Evolutionary conservation across 371 early-diverging fungal genomes (phyloP).

Genomic region (Basidiobolus meristosporus): DNA sequence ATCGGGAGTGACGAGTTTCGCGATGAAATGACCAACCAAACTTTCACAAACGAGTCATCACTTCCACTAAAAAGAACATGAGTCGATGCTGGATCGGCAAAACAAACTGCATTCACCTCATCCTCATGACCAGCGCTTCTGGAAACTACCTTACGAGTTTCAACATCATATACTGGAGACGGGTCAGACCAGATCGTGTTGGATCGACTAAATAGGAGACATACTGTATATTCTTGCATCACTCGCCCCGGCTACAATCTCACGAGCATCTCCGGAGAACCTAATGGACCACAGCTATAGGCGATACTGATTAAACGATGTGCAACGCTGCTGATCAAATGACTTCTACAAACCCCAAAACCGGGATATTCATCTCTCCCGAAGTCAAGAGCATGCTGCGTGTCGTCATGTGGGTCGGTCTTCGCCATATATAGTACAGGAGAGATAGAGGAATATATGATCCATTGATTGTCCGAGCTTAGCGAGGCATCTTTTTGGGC

Average conservation of each 20-base stretch:
- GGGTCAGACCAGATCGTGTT: not conserved
- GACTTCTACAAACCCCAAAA: too few relatives aligned
- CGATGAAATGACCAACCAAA: conserved; percentile 26
- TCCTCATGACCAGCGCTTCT: conserved; percentile 16
- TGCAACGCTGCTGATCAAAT: too few relatives aligned
- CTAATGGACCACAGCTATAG: conserved; percentile 41
- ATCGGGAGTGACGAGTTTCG: too few relatives aligned
- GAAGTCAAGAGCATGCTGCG: too few relatives aligned
- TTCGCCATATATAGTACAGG: too few relatives aligned
- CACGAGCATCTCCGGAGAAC: conserved; percentile 28
- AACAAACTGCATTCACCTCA: conserved; percentile 37
- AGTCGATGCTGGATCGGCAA: conserved; percentile 26
- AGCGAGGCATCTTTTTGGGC: too few relatives aligned
- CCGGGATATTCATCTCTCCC: too few relatives aligned
- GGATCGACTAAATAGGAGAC: not conserved
- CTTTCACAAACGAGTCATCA: conserved; percentile 34
- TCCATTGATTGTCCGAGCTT: too few relatives aligned
- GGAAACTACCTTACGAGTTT: conserved; percentile 15
- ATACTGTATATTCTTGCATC: conserved; percentile 14
- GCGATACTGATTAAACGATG: too few relatives aligned
- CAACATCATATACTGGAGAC: conserved; percentile 27
- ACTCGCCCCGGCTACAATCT: conserved; percentile 30
- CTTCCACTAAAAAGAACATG: conserved; percentile 34
- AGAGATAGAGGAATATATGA: too few relatives aligned
- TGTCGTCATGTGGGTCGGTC: too few relatives aligned